Conservation (phyloP, 176 grass and related monocot species). For the Elymus sibiricus region DNA sequence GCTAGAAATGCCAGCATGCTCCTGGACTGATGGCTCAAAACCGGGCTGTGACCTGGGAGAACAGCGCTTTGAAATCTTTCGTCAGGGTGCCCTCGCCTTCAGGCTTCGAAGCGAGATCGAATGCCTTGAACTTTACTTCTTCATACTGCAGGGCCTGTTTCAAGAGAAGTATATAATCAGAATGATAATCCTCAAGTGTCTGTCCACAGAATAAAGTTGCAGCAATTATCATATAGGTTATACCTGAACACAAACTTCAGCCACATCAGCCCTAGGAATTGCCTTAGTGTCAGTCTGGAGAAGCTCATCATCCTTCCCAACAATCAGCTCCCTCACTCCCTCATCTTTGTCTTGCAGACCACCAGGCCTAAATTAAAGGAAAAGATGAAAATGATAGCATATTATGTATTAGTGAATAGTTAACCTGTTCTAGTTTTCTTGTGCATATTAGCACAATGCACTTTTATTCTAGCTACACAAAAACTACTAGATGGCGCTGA, state of each 20-base stretch:
- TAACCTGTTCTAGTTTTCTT: background rate
- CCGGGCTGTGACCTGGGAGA: constrained; percentile 45
- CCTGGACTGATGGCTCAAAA: constrained; percentile 33
- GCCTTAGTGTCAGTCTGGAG: constrained; percentile 77
- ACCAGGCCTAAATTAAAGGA: constrained; percentile 53
- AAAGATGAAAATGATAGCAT: background rate
- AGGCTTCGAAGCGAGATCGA: constrained; percentile 85
- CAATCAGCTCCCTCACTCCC: constrained; percentile 63
- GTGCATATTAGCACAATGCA: background rate
- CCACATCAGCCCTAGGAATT: constrained; percentile 85
- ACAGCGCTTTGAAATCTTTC: constrained; percentile 63
- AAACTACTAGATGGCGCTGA: background rate
- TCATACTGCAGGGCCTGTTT: constrained; percentile 70
- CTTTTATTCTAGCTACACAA: background rate
- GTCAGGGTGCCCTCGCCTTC: constrained; percentile 64
- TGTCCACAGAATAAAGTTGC: background rate
- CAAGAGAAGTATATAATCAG: constrained; percentile 6
- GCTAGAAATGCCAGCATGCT: background rate
- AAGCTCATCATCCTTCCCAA: constrained; percentile 87
- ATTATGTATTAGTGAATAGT: background rate
- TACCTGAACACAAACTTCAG: constrained; percentile 94
- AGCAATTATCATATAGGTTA: background rate
- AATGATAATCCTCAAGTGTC: background rate
- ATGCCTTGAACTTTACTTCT: constrained; percentile 81
- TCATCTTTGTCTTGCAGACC: constrained; percentile 82